Evolutionary conservation across 768 basidiomycete species (phyloP), one percentile per base, ranked within the genome.

Genomic region (Fomitopsis pulvina): DNA sequence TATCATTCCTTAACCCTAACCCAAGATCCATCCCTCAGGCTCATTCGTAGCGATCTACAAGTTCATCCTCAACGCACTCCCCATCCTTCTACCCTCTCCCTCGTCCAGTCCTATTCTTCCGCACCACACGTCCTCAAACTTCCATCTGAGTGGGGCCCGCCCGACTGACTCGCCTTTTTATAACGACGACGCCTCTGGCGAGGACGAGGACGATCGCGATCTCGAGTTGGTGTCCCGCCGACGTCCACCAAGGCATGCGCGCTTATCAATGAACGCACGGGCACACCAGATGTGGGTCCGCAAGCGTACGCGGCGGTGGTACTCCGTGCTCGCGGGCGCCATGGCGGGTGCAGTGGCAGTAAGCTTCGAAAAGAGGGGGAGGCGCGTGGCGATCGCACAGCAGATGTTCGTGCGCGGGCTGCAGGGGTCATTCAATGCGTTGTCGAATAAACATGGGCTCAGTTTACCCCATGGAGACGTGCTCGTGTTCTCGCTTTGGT

Each of bases 331-430:
- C 16, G 91, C 92, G 1, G 92, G 92, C 8, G 77, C 83, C 0
- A 54, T 90, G 20, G 82, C 87, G 0, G 89, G 89, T 12, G 81
- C 78, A 1, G 51, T 86, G 2, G 83, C 83, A 1, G 80, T 95
- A 38, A 71, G 85, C 62, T 90, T 85, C 63, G 92, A 93, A 70
- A 89, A 80, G 62, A 72, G 69, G 53, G 74, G 75, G 2, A 66
- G 87, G 29, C 71, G 88, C 50, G 67, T 72, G 14, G 76, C 78
- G 16, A 86, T 93, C 54, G 86, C 86, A 0, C 91, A 94, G 59
- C 92, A 94, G 66, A 62, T 93, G 58, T 90, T 95, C 67, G 92
- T 95, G 47, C 91, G 92, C 41, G 93, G 94, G 2, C 71, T 97
- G 6, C 94, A 97, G 65, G 93, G 91, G 1, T 81, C 84, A 1